Base-by-base conservation (phyloP, 129 eudicot species). In the Chrysanthemum lavandulifolium region DNA sequence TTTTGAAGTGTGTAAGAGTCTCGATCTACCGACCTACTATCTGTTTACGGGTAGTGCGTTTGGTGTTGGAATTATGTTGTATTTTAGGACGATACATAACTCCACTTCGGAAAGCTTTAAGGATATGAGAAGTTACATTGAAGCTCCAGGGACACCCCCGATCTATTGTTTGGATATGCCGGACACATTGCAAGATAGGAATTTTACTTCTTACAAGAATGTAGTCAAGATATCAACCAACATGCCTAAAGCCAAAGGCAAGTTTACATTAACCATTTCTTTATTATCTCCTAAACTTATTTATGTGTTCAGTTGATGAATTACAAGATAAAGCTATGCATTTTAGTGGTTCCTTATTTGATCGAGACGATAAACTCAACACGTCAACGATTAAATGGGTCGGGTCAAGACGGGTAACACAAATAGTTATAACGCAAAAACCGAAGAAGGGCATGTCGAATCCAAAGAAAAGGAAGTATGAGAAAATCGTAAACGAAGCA, bases 11-110 rank as follows among this genome's bases (percentile, higher is more conserved):
- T 59, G 56, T 15, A 58, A 2, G 47, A 45, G 21, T 50, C 70
- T 73, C 27, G 50, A 49, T 51, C 23, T 73, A 16, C 78, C 78
- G 25, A 63, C 78, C 6, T 74, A 74, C 51, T 50, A n/a, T n/a
- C 31, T 74, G 63, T 29, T 61, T 71, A 74, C 72, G 33, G 21
- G 53, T 0, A 54, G 72, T 11, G 72, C 70, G 1, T 74, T 52
- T 53, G 60, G 51, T 10, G 13, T 31, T 67, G 68, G n/a, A 0
- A 8, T 50, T 0, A 48, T 73, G 50, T 18, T 74, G 63, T 64
- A 75, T 31, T 2, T 66, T 0, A 40, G 15, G 19, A 75, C 67
- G 1, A 3, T 75, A 10, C 31, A 43, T 9, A 18, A 43, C 18
- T 55, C 23, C 3, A 1, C 45, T 15, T 2, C 73, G 0, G 47